Evolutionary conservation across 257 asterid genomes (phyloP), one percentile per base, ranked within the genome.

Genomic region (Primulina huaijiensis): DNA sequence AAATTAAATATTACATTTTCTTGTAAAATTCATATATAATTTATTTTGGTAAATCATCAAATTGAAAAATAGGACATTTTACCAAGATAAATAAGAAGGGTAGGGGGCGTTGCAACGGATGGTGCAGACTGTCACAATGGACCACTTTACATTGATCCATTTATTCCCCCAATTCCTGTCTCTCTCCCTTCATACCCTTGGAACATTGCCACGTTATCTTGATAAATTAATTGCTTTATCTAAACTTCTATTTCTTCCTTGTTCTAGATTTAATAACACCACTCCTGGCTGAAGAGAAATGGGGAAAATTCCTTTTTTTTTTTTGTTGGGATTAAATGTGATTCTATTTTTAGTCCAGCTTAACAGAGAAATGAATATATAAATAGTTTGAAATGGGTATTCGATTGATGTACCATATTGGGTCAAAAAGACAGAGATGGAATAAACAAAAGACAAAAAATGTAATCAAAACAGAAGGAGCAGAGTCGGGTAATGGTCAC

Each of bases 141-240:
- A 67, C 83, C 87, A 72, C 70, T 37, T 31, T 65, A 35, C 79
- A 82, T 77, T 73, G 56, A 72, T 35, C 66, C 31, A 27, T 43
- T 69, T 60, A 72, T 62, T 52, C 61, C 71, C 69, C 58, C 27
- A 60, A 69, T 68, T 34, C 79, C 8, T 46, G 65, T 73, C 62
- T 31, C 70, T 30, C 62, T 73, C 74, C 77, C 74, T 73, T 27
- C 75, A 55, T 74, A 72, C 69, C 68, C 40, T 43, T 69, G 57
- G 8, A 8, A 9, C 64, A 60, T 76, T 76, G 60, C 77, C 61
- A 27, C 50, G 34, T 55, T 38, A 29, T 61, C 21, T 27, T 53
- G 33, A 27, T 46, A 53, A 25, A 38, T 30, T 16, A 7, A 33
- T 38, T 21, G 31, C 19, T n/a, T 21, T 6, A 31, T 40, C 58